A percentile compares a stretch with the other conserved stretches of the same genome.
Evolutionary conservation across 192 early-diverging fungal genomes (phyloP).

Genomic region (Linnemannia zychae): DNA sequence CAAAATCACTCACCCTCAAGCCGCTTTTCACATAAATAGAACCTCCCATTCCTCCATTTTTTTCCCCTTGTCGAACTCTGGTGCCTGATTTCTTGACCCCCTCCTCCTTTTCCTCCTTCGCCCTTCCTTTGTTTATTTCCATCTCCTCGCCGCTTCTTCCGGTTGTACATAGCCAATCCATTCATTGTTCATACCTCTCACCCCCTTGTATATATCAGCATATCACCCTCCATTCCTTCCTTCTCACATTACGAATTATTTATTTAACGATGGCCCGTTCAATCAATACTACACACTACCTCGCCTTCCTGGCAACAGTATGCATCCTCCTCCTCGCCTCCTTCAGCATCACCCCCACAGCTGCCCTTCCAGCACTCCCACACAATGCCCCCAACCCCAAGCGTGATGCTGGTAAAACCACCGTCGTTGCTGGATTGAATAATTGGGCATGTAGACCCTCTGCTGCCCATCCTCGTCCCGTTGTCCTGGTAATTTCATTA

Average conservation of each 20-base stretch:
- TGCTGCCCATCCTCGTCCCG: not conserved
- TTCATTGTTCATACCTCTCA: not conserved
- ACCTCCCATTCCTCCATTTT: not conserved
- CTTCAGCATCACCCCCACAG: not conserved
- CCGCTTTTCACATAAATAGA: conserved; percentile 11
- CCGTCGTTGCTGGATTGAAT: not conserved
- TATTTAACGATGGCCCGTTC: not conserved
- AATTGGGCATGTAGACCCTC: conserved; percentile 7
- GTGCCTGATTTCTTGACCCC: conserved; percentile 10
- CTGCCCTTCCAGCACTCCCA: conserved; percentile 9
- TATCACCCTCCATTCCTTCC: not conserved
- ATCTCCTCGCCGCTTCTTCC: not conserved
- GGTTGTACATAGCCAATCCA: conserved; percentile 14
- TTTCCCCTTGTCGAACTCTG: not conserved
- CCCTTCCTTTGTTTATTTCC: not conserved
- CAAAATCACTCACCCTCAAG: not conserved
- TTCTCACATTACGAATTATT: not conserved
- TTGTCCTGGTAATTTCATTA: not conserved
- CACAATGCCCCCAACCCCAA: conserved; percentile 10
- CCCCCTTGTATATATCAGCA: too few species aligned
- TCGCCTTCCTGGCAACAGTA: not conserved
- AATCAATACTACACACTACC: not conserved
- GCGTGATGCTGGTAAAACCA: not conserved
- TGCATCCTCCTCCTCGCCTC: too few species aligned
- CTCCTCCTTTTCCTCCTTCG: not conserved